These are phyloP conservation scores for Scedosporium dehoogii DNA, from an alignment of 2,329 filamentous ascomycete genomes.

Conservation along the genomic window DNA sequence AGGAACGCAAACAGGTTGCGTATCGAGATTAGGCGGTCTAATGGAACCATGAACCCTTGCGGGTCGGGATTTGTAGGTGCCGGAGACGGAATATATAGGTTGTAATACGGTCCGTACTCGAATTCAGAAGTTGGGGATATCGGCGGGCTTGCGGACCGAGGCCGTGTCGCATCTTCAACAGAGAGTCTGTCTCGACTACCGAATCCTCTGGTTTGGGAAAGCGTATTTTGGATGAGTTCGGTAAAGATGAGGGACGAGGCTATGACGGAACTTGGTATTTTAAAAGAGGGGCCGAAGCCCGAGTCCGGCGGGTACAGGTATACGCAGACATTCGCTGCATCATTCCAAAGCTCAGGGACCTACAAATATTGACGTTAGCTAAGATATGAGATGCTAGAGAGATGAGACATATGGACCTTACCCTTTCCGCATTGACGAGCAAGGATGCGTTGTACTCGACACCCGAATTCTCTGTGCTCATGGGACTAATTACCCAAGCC, in stretches of 20 bases:
- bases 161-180: constrained; percentile 37
- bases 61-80: constrained; percentile 20
- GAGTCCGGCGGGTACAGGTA: constrained; percentile 44
- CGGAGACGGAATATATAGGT: constrained; percentile 43
- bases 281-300: constrained; percentile 48
- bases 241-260: constrained; percentile 44
- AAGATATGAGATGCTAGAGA: background rate
- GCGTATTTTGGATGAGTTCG: constrained; percentile 23
- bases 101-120: constrained; percentile 30
- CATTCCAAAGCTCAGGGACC: constrained; percentile 59
- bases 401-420: constrained; percentile 16
- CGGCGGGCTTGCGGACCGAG: constrained; percentile 24
- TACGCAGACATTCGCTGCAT: constrained; percentile 45
- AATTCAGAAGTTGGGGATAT: constrained; percentile 23
- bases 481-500: constrained; percentile 43
- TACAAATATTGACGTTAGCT: constrained; percentile 17
- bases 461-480: constrained; percentile 28
- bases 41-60: constrained; percentile 1
- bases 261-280: constrained; percentile 43
- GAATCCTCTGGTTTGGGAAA: constrained; percentile 27
- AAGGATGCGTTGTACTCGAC: constrained; percentile 46
- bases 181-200: constrained; percentile 36
- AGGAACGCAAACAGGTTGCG: constrained; percentile 59
- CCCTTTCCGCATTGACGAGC: constrained; percentile 45
- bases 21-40: constrained; percentile 47